These are phyloP conservation scores for Quercus phellos DNA, from an alignment of 331 rosid genomes.

Conservation along the genomic window DNA sequence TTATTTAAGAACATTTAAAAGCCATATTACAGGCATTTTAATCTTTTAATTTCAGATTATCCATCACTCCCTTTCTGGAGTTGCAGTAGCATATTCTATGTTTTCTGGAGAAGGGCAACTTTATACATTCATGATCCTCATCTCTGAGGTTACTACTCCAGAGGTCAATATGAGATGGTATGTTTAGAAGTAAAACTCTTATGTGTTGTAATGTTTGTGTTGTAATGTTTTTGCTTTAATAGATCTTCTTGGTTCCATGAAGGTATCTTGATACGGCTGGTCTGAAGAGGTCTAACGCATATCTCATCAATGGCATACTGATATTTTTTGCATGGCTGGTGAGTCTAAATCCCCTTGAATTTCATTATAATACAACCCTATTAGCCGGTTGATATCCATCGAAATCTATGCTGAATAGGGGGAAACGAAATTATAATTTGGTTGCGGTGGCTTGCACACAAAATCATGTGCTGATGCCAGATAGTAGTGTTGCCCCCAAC, in stretches of 20 bases:
- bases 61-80: slow-evolving; percentile 78
- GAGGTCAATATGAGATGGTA: slow-evolving; percentile 99
- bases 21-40: neutral
- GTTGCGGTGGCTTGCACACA: neutral
- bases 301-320: slow-evolving; percentile 80
- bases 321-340: slow-evolving; percentile 97
- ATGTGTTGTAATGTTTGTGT: neutral
- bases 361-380: neutral
- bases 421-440: neutral
- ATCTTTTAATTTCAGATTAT: slow-evolving; percentile 50
- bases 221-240: slow-evolving; percentile 6
- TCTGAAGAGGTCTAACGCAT: slow-evolving; percentile 77
- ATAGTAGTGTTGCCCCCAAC: neutral
- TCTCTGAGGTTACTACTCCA: slow-evolving; percentile 95
- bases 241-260: slow-evolving; percentile 25
- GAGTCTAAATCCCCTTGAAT: neutral
- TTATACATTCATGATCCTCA: slow-evolving; percentile 85
- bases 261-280: slow-evolving; percentile 97
- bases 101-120: slow-evolving; percentile 89
- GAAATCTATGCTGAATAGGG: too few relatives aligned
- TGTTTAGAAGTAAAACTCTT: neutral
- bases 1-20: neutral
- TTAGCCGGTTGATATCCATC: neutral
- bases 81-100: slow-evolving; percentile 80
- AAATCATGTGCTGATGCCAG: neutral